Percentiles rank a stretch among this genome's conserved stretches.
Conservation (phyloP, 2,329 filamentous ascomycete species). For the Fusarium oligoseptatum region DNA sequence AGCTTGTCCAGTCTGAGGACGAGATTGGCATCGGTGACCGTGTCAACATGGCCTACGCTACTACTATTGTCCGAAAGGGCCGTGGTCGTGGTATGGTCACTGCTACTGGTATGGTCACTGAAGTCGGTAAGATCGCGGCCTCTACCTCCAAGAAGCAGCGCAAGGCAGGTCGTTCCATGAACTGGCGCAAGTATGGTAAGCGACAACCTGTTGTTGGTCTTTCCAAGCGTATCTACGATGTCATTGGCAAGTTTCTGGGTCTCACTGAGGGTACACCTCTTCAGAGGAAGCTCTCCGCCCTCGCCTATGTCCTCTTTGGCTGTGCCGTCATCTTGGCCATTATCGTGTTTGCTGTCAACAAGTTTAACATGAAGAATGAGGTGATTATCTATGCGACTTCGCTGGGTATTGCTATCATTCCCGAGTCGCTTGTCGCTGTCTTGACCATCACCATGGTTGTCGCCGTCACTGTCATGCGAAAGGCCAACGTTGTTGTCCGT, state of each 20-base stretch:
- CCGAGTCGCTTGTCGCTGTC: conserved; percentile 75
- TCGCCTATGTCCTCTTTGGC: conserved; percentile 82
- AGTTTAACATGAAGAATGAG: conserved; percentile 64
- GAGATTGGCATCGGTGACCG: conserved; percentile 78
- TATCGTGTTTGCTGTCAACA: conserved; percentile 70
- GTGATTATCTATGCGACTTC: conserved; percentile 71
- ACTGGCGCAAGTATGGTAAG: conserved; percentile 67
- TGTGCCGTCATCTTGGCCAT: conserved; percentile 72
- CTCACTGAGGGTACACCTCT: conserved; percentile 79
- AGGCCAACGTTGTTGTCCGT: conserved; percentile 73
- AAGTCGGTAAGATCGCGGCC: conserved; percentile 77
- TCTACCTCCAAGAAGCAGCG: conserved; percentile 66
- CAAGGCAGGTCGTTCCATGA: conserved; percentile 68
- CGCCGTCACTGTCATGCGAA: conserved; percentile 73
- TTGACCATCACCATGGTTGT: conserved; percentile 79
- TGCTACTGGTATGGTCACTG: conserved; percentile 78
- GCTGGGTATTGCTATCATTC: conserved; percentile 72
- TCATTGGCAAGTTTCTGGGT: conserved; percentile 70
- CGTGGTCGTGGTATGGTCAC: conserved; percentile 80
- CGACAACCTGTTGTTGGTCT: conserved; percentile 62
- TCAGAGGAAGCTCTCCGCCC: conserved; percentile 81
- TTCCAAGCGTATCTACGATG: conserved; percentile 61
- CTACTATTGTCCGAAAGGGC: conserved; percentile 79
- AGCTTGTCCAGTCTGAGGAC: conserved; percentile 56
- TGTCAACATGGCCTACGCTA: conserved; percentile 81